These are phyloP conservation scores for Penicillium psychrosexuale DNA, from an alignment of 2,329 filamentous ascomycete species.

Conservation along the genomic window DNA sequence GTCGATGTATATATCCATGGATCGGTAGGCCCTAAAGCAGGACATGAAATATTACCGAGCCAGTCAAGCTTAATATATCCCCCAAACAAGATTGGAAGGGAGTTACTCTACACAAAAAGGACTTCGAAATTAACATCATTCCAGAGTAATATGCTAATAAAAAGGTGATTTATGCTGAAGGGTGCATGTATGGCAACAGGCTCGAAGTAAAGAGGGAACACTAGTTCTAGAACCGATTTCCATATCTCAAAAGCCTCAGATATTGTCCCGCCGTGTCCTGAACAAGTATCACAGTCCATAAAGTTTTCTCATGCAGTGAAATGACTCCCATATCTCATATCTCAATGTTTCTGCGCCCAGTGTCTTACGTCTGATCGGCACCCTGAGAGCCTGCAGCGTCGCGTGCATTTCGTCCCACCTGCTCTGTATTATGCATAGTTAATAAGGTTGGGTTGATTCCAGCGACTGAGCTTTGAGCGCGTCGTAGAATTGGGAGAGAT, in stretches of 20 bases:
- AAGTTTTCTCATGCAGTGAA: neutral
- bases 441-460: conserved; percentile 7
- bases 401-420: neutral
- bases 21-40: too few relatives aligned
- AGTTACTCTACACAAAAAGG: too few relatives aligned
- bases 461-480: conserved; percentile 5
- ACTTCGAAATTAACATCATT: neutral
- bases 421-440: neutral
- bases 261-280: neutral
- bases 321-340: neutral
- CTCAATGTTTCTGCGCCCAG: neutral
- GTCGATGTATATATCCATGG: neutral
- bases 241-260: neutral
- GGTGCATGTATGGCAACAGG: neutral
- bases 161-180: neutral
- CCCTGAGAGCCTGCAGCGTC: neutral
- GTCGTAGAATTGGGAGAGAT: neutral
- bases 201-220: neutral
- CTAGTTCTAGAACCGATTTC: neutral
- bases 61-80: too few relatives aligned
- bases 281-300: neutral
- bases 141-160: neutral
- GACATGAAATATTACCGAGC: neutral
- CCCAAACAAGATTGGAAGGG: neutral
- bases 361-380: neutral